These are phyloP conservation scores for Warburgia ugandensis DNA, from an alignment of 164 flowering plant genomes.

Conservation along the genomic window DNA sequence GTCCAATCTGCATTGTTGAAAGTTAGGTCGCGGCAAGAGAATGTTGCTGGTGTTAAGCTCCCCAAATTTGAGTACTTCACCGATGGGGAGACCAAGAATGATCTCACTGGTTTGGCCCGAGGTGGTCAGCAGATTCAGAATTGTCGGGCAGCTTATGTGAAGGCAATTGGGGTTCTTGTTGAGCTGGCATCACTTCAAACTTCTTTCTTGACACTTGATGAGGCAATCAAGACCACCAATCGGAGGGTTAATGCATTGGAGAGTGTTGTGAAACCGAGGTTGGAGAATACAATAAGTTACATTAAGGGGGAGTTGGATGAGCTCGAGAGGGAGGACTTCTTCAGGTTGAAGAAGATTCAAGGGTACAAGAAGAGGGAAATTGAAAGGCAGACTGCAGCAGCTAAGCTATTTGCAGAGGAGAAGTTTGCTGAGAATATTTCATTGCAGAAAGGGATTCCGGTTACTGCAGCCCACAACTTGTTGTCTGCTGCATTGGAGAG, in stretches of 20 bases:
- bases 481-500: conserved; percentile 35
- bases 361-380: conserved; percentile 86
- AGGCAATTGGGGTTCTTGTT: conserved; percentile 86
- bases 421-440: conserved; percentile 58
- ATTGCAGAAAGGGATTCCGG: conserved; percentile 55
- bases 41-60: conserved; percentile 92
- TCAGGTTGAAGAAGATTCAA: conserved; percentile 91
- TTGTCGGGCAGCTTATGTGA: conserved; percentile 74
- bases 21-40: conserved; percentile 76
- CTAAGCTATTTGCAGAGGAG: conserved; percentile 59
- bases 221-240: conserved; percentile 90
- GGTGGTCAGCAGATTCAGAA: conserved; percentile 94
- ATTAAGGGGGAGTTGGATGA: conserved; percentile 93
- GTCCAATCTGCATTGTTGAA: conserved; percentile 66
- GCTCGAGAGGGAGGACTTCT: conserved; percentile 94
- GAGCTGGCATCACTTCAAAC: conserved; percentile 96
- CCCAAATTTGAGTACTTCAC: conserved; percentile 80
- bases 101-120: conserved; percentile 83
- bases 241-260: conserved; percentile 94
- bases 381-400: conserved; percentile 52
- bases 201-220: conserved; percentile 86
- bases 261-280: conserved; percentile 87
- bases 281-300: conserved; percentile 81
- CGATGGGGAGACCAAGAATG: conserved; percentile 89
- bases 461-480: conserved; percentile 53